phyloP scores from a whole-genome alignment of 2,329 filamentous ascomycete genomes.

The Xylaria sp. region DNA sequence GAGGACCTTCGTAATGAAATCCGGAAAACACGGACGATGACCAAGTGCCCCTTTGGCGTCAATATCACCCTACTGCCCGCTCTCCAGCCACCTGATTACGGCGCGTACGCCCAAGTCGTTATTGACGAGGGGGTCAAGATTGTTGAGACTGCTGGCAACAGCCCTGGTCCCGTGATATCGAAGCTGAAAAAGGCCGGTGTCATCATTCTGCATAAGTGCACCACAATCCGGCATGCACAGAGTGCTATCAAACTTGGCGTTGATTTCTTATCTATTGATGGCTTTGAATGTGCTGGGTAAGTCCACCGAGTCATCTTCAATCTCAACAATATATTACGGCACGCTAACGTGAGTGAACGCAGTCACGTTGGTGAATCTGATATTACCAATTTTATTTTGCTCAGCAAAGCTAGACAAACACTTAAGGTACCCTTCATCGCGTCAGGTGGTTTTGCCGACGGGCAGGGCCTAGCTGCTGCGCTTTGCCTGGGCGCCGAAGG shows the following conservation, averaged over 20 bases:
- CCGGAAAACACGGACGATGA: conserved; percentile 83
- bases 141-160: conserved; percentile 92
- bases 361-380: conserved; percentile 84
- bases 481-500: conserved; percentile 90
- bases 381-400: conserved; percentile 89
- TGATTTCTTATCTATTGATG: conserved; percentile 96
- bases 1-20: conserved; percentile 95
- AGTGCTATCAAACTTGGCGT: conserved; percentile 94
- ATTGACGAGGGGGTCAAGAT: conserved; percentile 93
- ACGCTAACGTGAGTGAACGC: conserved; percentile 23
- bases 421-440: conserved; percentile 93
- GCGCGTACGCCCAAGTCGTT: conserved; percentile 88
- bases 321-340: conserved; percentile 23
- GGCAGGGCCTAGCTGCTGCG: conserved; percentile 90
- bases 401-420: conserved; percentile 84
- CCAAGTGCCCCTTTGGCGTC: conserved; percentile 84
- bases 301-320: conserved; percentile 34
- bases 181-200: conserved; percentile 83
- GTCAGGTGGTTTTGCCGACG: conserved; percentile 94
- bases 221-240: conserved; percentile 91
- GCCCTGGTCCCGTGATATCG: conserved; percentile 87
- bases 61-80: conserved; percentile 95
- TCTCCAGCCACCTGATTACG: conserved; percentile 90
- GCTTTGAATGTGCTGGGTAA: conserved; percentile 91
- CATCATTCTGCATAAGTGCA: conserved; percentile 96